Evolutionary conservation across 1,139 yeast genomes (phyloP), one percentile per base, ranked within the genome.

Genomic region (Yamadazyma pseudoaaseri): DNA sequence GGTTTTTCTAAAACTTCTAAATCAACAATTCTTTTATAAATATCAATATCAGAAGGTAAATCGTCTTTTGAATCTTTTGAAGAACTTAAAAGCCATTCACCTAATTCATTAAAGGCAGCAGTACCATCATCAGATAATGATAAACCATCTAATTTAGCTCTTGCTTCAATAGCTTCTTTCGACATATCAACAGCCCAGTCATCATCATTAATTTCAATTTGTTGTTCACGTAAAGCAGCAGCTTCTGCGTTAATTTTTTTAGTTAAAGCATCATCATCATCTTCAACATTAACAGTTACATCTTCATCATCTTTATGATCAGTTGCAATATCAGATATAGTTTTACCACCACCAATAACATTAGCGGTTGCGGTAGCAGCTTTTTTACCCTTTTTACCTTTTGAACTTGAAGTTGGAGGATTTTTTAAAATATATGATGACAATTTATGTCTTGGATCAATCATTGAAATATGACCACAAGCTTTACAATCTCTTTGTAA

Each of bases 121-220:
- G 70, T 59, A 33, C 60, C 61, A 36, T 61, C 65, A 22, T 35
- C 41, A 13, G 20, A 62, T 56, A 77, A 60, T 26, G 63, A 56
- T 43, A 77, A 51, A 29, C 78, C 82, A 62, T 89, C 95, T 45
- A 90, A 73, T 56, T 80, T 72, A 37, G 96, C 96, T 65, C 99
- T 86, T 27, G 86, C 89, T 55, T 86, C 84, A 49, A 94, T 87
- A 35, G 98, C 98, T 62, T 89, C 98, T 58, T 86, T 95, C 34
- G 96, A 86, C 79, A 92, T 86, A 60, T 92, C 99, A 34, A 90
- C 97, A 14, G 97, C 89, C 98, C 98, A 92, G 46, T 87, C 96
- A 50, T 86, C 97, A 55, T 89, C 96, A 44, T 79, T 79, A 32
- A 75, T 74, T 47, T 79, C 81, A 37, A 84, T 79, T 38, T 77